A percentile compares a stretch with the other conserved stretches of the same genome.
Conservation (phyloP, 768 basidiomycete species). For the Suillus fuscotomentosus region DNA sequence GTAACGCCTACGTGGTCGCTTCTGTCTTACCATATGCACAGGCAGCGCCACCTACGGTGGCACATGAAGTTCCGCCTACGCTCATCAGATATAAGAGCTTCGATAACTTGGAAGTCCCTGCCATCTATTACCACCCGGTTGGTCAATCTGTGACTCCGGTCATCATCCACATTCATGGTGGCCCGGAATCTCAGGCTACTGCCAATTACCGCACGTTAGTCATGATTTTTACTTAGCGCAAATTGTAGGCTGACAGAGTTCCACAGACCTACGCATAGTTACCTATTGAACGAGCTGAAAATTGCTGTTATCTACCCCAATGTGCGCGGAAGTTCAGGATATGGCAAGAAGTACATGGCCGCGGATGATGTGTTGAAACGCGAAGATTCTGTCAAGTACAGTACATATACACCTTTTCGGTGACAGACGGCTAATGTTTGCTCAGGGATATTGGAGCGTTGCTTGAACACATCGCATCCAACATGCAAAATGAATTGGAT, state of each 20-base stretch:
- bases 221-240: neutral
- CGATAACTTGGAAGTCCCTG: conserved; percentile 39
- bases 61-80: conserved; percentile 28
- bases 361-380: conserved; percentile 41
- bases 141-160: conserved; percentile 29
- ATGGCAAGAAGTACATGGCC: conserved; percentile 39
- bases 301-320: conserved; percentile 43
- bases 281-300: conserved; percentile 41
- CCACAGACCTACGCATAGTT: conserved; percentile 34
- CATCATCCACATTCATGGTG: conserved; percentile 40
- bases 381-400: conserved; percentile 42
- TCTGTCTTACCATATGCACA: conserved; percentile 31
- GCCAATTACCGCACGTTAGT: conserved; percentile 32
- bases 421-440: neutral
- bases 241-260: neutral
- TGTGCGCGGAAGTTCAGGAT: conserved; percentile 42
- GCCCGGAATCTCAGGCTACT: conserved; percentile 37
- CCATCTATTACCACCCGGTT: conserved; percentile 41
- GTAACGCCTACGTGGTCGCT: conserved; percentile 27
- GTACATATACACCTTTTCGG: neutral
- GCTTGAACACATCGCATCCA: conserved; percentile 33
- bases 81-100: conserved; percentile 40
- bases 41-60: conserved; percentile 28
- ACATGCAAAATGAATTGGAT: conserved; percentile 33
- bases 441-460: conserved; percentile 37